phyloP scores from a whole-genome alignment of 257 asterid genomes.

The Jasminum sambac region DNA sequence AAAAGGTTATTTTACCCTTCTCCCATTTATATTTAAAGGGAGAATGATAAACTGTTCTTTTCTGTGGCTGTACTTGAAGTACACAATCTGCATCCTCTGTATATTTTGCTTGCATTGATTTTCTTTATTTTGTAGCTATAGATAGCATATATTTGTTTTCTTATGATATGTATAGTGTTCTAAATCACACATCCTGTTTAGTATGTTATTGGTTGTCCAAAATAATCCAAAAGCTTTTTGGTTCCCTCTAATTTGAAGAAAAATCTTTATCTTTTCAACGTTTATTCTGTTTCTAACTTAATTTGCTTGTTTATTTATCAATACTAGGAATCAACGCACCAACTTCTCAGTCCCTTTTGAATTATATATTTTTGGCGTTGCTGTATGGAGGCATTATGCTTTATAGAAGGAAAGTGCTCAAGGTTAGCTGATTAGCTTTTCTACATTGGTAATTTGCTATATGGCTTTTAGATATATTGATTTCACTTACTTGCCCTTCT shows the following conservation, averaged over 20 bases:
- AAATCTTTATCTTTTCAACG: not conserved
- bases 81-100: not conserved
- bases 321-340: conserved; percentile 87
- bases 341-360: conserved; percentile 92
- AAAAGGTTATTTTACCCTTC: conserved; percentile 38
- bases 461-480: conserved; percentile 7
- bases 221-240: not conserved
- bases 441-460: not conserved
- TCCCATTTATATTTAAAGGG: not conserved
- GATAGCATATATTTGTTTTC: not conserved
- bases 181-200: not conserved
- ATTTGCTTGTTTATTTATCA: conserved; percentile 17
- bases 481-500: not conserved
- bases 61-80: not conserved
- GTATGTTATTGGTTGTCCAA: not conserved
- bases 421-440: conserved; percentile 56
- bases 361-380: conserved; percentile 84
- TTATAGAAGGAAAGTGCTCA: conserved; percentile 66
- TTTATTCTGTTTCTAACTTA: conserved; percentile 6
- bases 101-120: not conserved
- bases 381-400: conserved; percentile 77
- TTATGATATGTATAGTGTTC: not conserved
- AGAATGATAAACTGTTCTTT: not conserved
- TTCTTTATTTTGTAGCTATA: no score
- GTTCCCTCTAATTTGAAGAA: not conserved